Conservation (phyloP, 2,329 filamentous ascomycete species). For the Botrytis galanthina region DNA sequence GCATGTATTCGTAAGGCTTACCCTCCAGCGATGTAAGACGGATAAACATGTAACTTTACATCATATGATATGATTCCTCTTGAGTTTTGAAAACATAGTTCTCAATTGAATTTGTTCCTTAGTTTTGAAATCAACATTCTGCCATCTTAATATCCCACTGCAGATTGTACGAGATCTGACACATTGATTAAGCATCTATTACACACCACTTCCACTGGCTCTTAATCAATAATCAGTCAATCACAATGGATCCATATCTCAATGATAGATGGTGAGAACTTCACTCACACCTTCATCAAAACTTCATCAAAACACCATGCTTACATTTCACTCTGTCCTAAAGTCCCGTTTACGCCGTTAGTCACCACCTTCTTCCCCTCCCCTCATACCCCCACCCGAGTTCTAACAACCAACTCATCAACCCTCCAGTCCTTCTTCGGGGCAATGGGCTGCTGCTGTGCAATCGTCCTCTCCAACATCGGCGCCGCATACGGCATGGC, state of each 20-base stretch:
- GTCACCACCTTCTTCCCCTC: background rate
- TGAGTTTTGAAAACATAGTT: background rate
- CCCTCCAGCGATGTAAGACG: background rate
- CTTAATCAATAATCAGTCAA: background rate
- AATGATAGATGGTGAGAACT: background rate
- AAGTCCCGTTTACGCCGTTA: background rate
- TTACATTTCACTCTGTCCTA: background rate
- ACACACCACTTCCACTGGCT: background rate
- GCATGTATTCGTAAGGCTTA: background rate
- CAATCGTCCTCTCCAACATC: background rate
- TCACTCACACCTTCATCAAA: too few species aligned
- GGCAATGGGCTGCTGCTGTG: background rate
- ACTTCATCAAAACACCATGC: background rate
- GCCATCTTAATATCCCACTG: background rate
- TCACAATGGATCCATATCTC: background rate
- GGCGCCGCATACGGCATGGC: background rate
- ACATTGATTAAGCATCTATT: background rate
- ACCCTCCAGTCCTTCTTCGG: background rate
- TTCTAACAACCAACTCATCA: background rate
- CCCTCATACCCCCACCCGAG: background rate
- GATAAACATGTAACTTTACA: background rate
- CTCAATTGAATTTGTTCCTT: background rate
- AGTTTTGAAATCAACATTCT: background rate
- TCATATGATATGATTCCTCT: background rate
- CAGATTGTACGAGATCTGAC: background rate